These are phyloP conservation scores for Phytophthora constricta DNA, from an alignment of 352 stramenopile species.

Conservation along the genomic window DNA sequence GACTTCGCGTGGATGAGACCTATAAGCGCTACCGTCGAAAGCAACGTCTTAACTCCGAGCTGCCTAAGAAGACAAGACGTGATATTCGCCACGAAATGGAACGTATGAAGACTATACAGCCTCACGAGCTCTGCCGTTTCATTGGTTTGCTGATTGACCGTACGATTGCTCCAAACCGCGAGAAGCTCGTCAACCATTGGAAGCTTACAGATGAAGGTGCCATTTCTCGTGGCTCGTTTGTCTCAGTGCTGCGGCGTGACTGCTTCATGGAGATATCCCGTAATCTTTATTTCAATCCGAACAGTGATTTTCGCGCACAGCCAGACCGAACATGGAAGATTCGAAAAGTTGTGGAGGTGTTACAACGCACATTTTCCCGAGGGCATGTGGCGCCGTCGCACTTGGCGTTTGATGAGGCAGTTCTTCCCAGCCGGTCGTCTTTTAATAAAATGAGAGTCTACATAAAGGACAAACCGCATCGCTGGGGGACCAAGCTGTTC, in stretches of 20 bases:
- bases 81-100: conserved; percentile 19
- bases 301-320: conserved; percentile 5
- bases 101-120: conserved; percentile 5
- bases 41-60: neutral
- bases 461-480: conserved; percentile 22
- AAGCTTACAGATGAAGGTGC: neutral
- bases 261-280: conserved; percentile 17
- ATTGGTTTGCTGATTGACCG: neutral
- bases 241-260: conserved; percentile 3
- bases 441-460: conserved; percentile 29
- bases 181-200: neutral
- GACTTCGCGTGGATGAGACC: neutral
- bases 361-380: conserved; percentile 19
- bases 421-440: conserved; percentile 13
- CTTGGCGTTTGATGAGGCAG: conserved; percentile 28
- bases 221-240: neutral
- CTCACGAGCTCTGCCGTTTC: conserved; percentile 1
- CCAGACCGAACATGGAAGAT: conserved; percentile 28
- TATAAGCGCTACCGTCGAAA: conserved; percentile 17
- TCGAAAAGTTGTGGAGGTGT: conserved; percentile 20
- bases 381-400: conserved; percentile 14
- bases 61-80: conserved; percentile 8
- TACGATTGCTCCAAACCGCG: neutral
- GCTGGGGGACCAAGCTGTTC: conserved; percentile 23
- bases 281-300: conserved; percentile 27